These are phyloP conservation scores for Irpex lacteus DNA, from an alignment of 1,284 basidiomycete species.

Conservation along the genomic window DNA sequence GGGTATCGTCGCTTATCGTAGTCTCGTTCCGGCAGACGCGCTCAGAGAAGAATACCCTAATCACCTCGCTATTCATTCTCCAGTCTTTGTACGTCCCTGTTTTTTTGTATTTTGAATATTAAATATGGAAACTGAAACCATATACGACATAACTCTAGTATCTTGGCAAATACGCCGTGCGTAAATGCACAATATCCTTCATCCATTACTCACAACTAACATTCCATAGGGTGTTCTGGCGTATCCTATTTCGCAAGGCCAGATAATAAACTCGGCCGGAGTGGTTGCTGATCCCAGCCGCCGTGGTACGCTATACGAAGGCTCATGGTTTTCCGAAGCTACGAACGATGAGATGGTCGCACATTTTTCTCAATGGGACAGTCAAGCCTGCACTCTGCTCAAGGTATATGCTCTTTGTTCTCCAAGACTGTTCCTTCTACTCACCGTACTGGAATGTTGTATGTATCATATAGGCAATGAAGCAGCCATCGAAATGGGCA, in stretches of 20 bases:
- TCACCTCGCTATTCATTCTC: conserved; percentile 9
- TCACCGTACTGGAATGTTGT: background rate
- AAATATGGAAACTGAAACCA: background rate
- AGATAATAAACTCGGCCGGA: conserved; percentile 46
- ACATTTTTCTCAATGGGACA: conserved; percentile 44
- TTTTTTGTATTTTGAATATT: background rate
- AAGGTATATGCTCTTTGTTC: conserved; percentile 31
- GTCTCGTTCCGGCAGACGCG: conserved; percentile 8
- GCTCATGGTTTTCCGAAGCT: conserved; percentile 39
- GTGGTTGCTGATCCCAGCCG: conserved; percentile 39
- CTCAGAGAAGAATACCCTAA: conserved; percentile 6
- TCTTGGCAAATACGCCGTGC: conserved; percentile 16
- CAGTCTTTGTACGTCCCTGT: conserved; percentile 12
- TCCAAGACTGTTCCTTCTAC: too few species aligned
- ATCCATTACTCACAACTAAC: background rate
- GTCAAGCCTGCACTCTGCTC: conserved; percentile 42
- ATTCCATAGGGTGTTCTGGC: conserved; percentile 40
- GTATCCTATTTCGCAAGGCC: conserved; percentile 46
- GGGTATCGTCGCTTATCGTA: conserved; percentile 17
- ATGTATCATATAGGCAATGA: conserved; percentile 23
- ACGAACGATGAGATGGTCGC: conserved; percentile 34
- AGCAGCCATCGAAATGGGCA: conserved; percentile 31
- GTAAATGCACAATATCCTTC: background rate
- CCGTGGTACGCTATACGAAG: conserved; percentile 39
- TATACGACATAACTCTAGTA: conserved; percentile 5